These are phyloP conservation scores for Cyberlindnera mycetangii DNA, from an alignment of 805 yeast genomes.

Conservation along the genomic window DNA sequence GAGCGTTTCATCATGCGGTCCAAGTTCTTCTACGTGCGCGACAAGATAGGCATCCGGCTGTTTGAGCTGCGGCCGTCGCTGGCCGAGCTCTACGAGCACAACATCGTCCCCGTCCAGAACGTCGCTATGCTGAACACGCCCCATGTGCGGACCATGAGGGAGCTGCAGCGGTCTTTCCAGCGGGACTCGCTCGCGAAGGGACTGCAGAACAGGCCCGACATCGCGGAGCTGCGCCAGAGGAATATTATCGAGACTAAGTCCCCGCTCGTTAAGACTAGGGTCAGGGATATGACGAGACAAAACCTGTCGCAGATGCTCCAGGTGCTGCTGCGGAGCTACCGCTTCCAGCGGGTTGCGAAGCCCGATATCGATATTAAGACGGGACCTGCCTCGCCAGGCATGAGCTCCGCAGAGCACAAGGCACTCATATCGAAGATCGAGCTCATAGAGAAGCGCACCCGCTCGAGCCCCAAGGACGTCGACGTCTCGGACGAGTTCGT, in stretches of 20 bases:
- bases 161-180: slow-evolving; percentile 19
- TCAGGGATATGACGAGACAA: slow-evolving; percentile 14
- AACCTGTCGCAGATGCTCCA: slow-evolving; percentile 20
- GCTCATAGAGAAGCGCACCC: slow-evolving; percentile 3
- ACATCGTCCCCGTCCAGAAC: slow-evolving; percentile 20
- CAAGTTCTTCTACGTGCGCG: slow-evolving; percentile 21
- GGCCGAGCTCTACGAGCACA: slow-evolving; percentile 14
- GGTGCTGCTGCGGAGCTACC: slow-evolving; percentile 15
- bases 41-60: slow-evolving; percentile 20
- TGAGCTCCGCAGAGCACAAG: background rate
- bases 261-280: slow-evolving; percentile 8
- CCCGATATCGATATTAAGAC: background rate
- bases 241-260: slow-evolving; percentile 17
- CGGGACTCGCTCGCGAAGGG: slow-evolving; percentile 19
- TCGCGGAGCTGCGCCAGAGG: slow-evolving; percentile 19
- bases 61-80: slow-evolving; percentile 17
- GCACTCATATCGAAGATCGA: slow-evolving; percentile 8
- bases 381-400: background rate
- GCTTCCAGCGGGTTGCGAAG: slow-evolving; percentile 13
- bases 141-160: slow-evolving; percentile 2
- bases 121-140: slow-evolving; percentile 6
- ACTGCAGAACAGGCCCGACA: slow-evolving; percentile 21
- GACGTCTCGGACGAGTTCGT: slow-evolving; percentile 16
- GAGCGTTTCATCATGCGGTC: slow-evolving; percentile 23
- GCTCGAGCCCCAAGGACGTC: background rate